These are phyloP conservation scores for Pseudomassariella vexata DNA, from an alignment of 2,329 filamentous ascomycete species.

Conservation along the genomic window DNA sequence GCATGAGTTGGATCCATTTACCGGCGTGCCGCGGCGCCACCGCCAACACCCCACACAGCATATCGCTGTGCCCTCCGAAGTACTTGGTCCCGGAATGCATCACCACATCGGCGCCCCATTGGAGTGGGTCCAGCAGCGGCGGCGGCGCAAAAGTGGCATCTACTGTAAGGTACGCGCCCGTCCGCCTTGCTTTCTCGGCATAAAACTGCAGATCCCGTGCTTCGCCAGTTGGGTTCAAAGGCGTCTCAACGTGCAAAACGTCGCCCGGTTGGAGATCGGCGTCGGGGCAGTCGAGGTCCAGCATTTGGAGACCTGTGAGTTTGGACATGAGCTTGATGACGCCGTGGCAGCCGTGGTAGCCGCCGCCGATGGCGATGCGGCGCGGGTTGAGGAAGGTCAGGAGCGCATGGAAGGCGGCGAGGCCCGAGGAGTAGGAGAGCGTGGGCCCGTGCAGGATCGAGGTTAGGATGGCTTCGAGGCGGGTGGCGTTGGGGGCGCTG, in stretches of 20 bases:
- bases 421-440: slow-evolving; percentile 77
- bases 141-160: slow-evolving; percentile 93
- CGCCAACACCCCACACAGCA: slow-evolving; percentile 80
- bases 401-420: slow-evolving; percentile 83
- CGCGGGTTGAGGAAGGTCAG: slow-evolving; percentile 79
- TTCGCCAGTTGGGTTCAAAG: slow-evolving; percentile 83
- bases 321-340: slow-evolving; percentile 70
- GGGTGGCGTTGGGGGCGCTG: slow-evolving; percentile 71
- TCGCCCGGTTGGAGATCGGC: slow-evolving; percentile 70
- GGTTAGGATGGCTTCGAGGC: slow-evolving; percentile 77
- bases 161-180: slow-evolving; percentile 73
- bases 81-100: slow-evolving; percentile 97
- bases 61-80: slow-evolving; percentile 88
- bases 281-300: slow-evolving; percentile 64
- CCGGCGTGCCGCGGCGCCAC: slow-evolving; percentile 46
- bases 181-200: slow-evolving; percentile 63
- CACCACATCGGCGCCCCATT: slow-evolving; percentile 73
- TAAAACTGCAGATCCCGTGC: slow-evolving; percentile 69
- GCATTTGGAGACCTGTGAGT: slow-evolving; percentile 66
- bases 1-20: slow-evolving; percentile 58
- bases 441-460: slow-evolving; percentile 64
- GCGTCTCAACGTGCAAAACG: slow-evolving; percentile 87
- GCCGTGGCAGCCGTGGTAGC: slow-evolving; percentile 92
- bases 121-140: slow-evolving; percentile 79
- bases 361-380: slow-evolving; percentile 73